These are phyloP conservation scores for Thalassiosira exigua DNA, from an alignment of 352 stramenopile species.

Conservation along the genomic window DNA sequence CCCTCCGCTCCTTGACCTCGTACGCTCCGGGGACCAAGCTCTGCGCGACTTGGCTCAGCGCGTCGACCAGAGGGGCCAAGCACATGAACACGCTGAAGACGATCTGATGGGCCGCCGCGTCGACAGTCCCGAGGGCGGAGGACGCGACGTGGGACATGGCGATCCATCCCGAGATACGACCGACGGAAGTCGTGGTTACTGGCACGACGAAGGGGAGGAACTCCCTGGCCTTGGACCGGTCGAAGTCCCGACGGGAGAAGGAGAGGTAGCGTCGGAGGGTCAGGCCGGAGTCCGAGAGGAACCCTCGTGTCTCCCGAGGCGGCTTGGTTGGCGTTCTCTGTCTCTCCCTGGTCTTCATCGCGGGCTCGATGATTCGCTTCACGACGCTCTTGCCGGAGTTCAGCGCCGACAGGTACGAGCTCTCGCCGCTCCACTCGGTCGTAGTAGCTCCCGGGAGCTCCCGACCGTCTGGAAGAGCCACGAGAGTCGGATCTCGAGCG, in stretches of 20 bases:
- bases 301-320: neutral
- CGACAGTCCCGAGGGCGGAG: conserved; percentile 62
- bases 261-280: too few relatives aligned
- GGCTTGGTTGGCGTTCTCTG: neutral
- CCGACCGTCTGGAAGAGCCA: too few relatives aligned
- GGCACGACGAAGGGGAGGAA: conserved; percentile 75
- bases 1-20: conserved; percentile 28
- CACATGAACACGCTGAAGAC: conserved; percentile 81
- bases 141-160: conserved; percentile 81
- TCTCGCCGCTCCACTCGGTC: too few relatives aligned
- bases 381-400: too few relatives aligned
- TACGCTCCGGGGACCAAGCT: conserved; percentile 76
- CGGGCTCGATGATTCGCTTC: conserved; percentile 1
- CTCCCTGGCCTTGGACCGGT: too few relatives aligned
- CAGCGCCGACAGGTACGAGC: too few relatives aligned
- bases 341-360: neutral
- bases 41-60: conserved; percentile 78
- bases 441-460: too few relatives aligned
- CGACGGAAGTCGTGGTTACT: conserved; percentile 77
- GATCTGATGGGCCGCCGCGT: conserved; percentile 81
- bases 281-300: too few relatives aligned
- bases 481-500: too few relatives aligned
- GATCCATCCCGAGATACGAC: conserved; percentile 71
- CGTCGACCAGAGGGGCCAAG: conserved; percentile 79
- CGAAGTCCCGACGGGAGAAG: too few relatives aligned